Evolutionary conservation across 768 basidiomycete species (phyloP).

Genomic region (Mycena polygramma): DNA sequence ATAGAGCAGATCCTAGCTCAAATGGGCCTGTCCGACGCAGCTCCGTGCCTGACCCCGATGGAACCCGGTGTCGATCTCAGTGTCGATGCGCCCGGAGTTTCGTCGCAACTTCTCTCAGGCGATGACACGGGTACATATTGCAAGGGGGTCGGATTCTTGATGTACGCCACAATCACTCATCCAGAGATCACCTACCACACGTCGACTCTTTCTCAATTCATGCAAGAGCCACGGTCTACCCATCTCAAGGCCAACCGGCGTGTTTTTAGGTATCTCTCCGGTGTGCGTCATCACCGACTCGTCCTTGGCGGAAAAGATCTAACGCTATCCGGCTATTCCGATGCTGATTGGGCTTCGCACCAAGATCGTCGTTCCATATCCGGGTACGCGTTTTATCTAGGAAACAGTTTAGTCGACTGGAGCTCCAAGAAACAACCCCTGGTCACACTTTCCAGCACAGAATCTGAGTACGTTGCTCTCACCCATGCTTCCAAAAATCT

Average conservation of each 20-base stretch:
- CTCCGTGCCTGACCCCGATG: constrained; percentile 40
- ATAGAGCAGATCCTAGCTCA: constrained; percentile 35
- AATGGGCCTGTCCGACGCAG: constrained; percentile 35
- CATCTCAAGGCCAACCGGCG: constrained; percentile 34
- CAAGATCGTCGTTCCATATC: too few relatives aligned
- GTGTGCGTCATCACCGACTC: too few relatives aligned
- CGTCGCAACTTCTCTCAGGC: constrained; percentile 5
- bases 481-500: too few relatives aligned
- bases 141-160: constrained; percentile 27
- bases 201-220: constrained; percentile 29
- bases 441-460: too few relatives aligned
- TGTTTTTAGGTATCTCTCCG: too few relatives aligned
- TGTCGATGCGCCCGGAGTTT: constrained; percentile 15
- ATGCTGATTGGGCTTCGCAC: too few relatives aligned
- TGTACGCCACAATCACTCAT: constrained; percentile 30
- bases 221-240: constrained; percentile 28
- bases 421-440: too few relatives aligned
- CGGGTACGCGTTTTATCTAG: too few relatives aligned
- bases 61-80: constrained; percentile 29
- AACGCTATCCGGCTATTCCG: too few relatives aligned
- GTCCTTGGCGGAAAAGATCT: too few relatives aligned
- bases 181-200: constrained; percentile 14
- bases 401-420: too few relatives aligned
- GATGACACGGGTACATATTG: constrained; percentile 17
- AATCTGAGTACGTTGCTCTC: too few relatives aligned